Evolutionary conservation across 2,329 filamentous ascomycete genomes (phyloP), one percentile per base, ranked within the genome.

Genomic region (Exutisphaerella laricina): DNA sequence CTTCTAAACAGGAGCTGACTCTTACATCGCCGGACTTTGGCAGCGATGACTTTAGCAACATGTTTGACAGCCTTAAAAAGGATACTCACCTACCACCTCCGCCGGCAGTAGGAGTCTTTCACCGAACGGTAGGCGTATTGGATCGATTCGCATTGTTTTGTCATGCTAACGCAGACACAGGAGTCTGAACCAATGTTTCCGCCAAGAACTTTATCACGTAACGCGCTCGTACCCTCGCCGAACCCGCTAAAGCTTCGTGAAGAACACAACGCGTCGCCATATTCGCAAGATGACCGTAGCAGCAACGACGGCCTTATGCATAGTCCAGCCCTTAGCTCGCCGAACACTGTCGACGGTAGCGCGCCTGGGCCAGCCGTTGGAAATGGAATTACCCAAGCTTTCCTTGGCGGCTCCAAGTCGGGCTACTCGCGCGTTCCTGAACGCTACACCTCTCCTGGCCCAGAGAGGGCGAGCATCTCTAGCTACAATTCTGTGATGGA

Each of bases 1-100:
- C 63, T 10, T 36, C 47, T 3, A 46, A 49, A 18, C 49, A 54
- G 7, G 57, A 61, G 20, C 49, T 60, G 32, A 57, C 38, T 26
- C 46, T 66, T 9, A 56, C 51, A 23, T 43, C 48, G 14, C 46
- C 56, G 4, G 59, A 60, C 37, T 63, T 64, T 48, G 59, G 60
- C 37, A 50, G 46, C 30, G 60, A 60, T 33, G 56, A 60, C 33
- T 62, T 63, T 49, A 57, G 61, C 41, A 61, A 57, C 53, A 65
- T 66, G 60, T 65, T 66, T 41, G 55, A 57, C 21, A 57, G 52
- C 28, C 44, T 57, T 40, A 52, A 55, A 37, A 54, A 54, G 31
- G 50, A 58, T 12, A 38, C 56, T 17, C 49, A 49, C 6, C 37
- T 46, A 9, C 45, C 49, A 30, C 53, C 49, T 30, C 48, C 55